Evolutionary conservation across 225 moss, liverwort and hornwort species (phyloP).

Genomic region (Climacium dendroides): DNA sequence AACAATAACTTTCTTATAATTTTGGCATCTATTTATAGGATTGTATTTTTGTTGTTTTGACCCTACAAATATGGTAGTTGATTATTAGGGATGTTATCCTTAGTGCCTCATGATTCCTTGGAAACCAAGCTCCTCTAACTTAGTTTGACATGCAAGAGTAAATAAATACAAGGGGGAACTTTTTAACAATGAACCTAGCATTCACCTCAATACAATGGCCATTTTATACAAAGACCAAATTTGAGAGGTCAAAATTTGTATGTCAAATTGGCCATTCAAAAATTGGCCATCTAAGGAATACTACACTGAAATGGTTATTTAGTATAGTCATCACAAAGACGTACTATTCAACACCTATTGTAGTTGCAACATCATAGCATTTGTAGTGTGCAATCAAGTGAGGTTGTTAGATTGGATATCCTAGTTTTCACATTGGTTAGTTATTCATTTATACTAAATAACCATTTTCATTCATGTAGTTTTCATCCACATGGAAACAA

Average conservation of each 20-base stretch:
- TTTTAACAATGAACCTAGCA: neutral
- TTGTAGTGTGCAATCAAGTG: no score
- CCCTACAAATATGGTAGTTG: fast-evolving
- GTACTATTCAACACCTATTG: neutral
- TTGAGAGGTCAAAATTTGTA: no score
- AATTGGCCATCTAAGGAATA: neutral
- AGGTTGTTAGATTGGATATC: neutral
- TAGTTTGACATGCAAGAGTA: no score
- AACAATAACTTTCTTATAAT: neutral
- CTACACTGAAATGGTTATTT: neutral
- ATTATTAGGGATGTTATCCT: neutral
- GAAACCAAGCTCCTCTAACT: fast-evolving
- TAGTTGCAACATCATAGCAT: neutral
- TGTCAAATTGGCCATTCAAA: neutral
- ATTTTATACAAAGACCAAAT: neutral
- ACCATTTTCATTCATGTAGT: fast-evolving
- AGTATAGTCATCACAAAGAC: neutral
- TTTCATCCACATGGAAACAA: neutral
- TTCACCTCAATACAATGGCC: neutral
- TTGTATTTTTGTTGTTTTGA: fast-evolving
- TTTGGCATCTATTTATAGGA: neutral
- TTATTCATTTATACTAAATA: neutral
- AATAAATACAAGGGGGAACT: no score
- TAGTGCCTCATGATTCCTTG: neutral
- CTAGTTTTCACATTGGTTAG: neutral